phyloP scores from a whole-genome alignment of 805 yeast genomes.

The Suhomyces sp. region DNA sequence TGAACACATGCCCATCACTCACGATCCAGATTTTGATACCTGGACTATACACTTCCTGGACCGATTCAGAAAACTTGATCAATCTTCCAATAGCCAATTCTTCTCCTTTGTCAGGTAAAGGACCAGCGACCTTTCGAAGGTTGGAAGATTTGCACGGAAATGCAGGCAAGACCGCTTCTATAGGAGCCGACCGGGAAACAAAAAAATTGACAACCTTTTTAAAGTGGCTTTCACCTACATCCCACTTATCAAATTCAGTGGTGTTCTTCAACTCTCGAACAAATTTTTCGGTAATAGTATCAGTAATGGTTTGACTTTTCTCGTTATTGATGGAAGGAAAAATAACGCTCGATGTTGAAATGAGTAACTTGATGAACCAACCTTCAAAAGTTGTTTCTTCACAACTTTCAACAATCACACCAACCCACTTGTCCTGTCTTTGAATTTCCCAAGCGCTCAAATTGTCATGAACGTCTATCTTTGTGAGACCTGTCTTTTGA shows the following conservation, averaged over 20 bases:
- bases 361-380: slow-evolving; percentile 33
- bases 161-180: slow-evolving; percentile 61
- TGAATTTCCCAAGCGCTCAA: slow-evolving; percentile 20
- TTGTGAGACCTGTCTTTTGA: not conserved
- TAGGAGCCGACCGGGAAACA: slow-evolving; percentile 44
- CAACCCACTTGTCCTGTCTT: slow-evolving; percentile 19
- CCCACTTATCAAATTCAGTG: slow-evolving; percentile 49
- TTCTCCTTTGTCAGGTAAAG: slow-evolving; percentile 53
- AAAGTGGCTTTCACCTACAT: slow-evolving; percentile 43
- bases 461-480: slow-evolving; percentile 1
- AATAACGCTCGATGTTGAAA: slow-evolving; percentile 17
- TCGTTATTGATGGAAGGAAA: slow-evolving; percentile 9
- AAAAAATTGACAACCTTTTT: slow-evolving; percentile 43
- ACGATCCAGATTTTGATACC: slow-evolving; percentile 57
- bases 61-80: slow-evolving; percentile 27
- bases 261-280: slow-evolving; percentile 48
- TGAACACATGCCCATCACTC: slow-evolving; percentile 64
- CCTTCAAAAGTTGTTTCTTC: slow-evolving; percentile 23
- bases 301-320: slow-evolving; percentile 10
- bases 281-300: slow-evolving; percentile 40
- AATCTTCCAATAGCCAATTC: slow-evolving; percentile 32
- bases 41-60: slow-evolving; percentile 45
- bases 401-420: slow-evolving; percentile 28
- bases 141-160: slow-evolving; percentile 67
- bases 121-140: slow-evolving; percentile 46